These are phyloP conservation scores for Aspergillus piperis DNA, from an alignment of 2,329 filamentous ascomycete genomes.

Conservation along the genomic window DNA sequence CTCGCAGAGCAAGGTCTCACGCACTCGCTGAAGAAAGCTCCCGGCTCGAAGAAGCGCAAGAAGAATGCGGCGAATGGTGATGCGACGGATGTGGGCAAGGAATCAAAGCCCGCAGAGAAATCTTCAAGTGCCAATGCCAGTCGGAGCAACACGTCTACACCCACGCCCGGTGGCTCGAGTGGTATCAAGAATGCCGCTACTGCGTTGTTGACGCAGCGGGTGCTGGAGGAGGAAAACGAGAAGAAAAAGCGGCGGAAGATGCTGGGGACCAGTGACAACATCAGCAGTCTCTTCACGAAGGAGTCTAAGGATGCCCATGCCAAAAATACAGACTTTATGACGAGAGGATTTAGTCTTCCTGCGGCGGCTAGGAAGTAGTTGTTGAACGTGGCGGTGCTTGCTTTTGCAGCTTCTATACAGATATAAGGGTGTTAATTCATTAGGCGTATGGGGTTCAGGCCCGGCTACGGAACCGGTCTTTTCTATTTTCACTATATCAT, in stretches of 20 bases:
- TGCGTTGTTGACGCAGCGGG: conserved; percentile 79
- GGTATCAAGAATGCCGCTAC: conserved; percentile 88
- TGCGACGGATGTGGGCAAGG: conserved; percentile 41
- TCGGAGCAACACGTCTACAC: conserved; percentile 35
- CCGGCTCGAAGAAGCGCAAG: conserved; percentile 70
- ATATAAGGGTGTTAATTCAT: not conserved
- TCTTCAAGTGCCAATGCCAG: conserved; percentile 16
- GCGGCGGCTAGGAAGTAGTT: conserved; percentile 41
- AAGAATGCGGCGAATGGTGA: conserved; percentile 57
- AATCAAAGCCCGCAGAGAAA: conserved; percentile 16
- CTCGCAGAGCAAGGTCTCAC: conserved; percentile 72
- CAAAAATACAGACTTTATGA: conserved; percentile 60
- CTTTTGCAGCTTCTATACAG: not conserved
- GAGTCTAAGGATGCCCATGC: conserved; percentile 42
- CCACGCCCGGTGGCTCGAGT: conserved; percentile 39
- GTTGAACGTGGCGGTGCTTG: conserved; percentile 1
- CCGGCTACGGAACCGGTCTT: not conserved
- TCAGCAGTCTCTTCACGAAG: conserved; percentile 57
- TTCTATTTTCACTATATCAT: not conserved
- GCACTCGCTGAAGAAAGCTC: conserved; percentile 83
- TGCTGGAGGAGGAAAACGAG: conserved; percentile 83
- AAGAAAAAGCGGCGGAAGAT: conserved; percentile 76
- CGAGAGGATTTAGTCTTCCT: conserved; percentile 57
- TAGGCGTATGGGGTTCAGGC: conserved; percentile 6
- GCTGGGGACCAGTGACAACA: conserved; percentile 60